These are phyloP conservation scores for Trichophyton verrucosum DNA, from an alignment of 2,329 filamentous ascomycete species.

Conservation along the genomic window DNA sequence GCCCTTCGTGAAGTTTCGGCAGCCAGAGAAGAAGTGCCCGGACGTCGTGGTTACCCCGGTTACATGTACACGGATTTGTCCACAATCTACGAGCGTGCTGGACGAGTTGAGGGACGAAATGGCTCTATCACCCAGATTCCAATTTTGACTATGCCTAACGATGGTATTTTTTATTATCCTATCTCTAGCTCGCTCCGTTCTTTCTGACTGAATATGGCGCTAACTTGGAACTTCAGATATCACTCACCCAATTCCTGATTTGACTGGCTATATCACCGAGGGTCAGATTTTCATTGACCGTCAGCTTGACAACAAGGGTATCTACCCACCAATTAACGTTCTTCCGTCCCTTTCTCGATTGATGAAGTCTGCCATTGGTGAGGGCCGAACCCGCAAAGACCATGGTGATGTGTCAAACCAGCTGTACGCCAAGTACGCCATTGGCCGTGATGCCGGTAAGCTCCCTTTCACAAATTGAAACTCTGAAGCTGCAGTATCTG, in stretches of 20 bases:
- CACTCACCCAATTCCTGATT: conserved; percentile 94
- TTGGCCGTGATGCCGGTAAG: conserved; percentile 74
- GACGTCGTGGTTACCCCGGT: conserved; percentile 97
- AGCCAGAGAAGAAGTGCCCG: conserved; percentile 94
- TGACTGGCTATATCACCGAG: conserved; percentile 98
- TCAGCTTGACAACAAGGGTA: conserved; percentile 84
- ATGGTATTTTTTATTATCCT: conserved; percentile 43
- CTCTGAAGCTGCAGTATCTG: background rate
- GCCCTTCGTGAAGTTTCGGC: conserved; percentile 97
- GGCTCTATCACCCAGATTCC: conserved; percentile 98
- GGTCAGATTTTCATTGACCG: conserved; percentile 97
- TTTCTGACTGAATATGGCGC: conserved; percentile 5
- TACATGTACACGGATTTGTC: conserved; percentile 99
- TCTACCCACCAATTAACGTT: conserved; percentile 98
- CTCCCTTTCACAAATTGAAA: background rate
- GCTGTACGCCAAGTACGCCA: conserved; percentile 98
- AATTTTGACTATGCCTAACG: conserved; percentile 98
- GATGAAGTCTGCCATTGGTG: conserved; percentile 99
- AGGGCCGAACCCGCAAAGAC: conserved; percentile 91
- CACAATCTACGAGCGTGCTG: conserved; percentile 97
- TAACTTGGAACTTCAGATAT: conserved; percentile 49
- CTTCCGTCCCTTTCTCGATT: conserved; percentile 94
- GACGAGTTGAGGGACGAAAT: conserved; percentile 91
- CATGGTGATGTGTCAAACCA: conserved; percentile 99
- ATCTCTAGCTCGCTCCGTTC: background rate